Conservation (phyloP, 148 eudicot species). For the Nepenthes mirabilis region DNA sequence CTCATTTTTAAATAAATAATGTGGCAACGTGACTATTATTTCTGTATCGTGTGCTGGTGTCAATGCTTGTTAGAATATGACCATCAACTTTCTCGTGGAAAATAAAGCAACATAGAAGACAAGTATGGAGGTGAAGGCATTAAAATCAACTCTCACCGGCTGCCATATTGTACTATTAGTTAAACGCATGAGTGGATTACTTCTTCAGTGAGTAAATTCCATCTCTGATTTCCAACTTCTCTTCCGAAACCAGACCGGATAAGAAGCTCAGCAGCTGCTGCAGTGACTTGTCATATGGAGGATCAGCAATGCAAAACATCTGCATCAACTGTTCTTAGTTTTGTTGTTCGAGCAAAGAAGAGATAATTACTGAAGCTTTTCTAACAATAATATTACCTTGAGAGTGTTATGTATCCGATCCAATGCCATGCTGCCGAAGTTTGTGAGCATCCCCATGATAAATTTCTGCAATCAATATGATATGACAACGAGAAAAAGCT, state of each 20-base stretch:
- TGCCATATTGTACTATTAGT: no score
- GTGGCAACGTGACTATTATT: no score
- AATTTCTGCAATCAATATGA: slow-evolving; percentile 56
- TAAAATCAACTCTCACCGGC: no score
- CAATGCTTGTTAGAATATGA: no score
- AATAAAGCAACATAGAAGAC: no score
- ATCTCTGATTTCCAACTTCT: slow-evolving; percentile 83
- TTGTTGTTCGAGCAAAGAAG: neutral
- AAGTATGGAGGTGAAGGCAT: no score
- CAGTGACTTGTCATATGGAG: slow-evolving; percentile 85
- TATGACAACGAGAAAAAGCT: neutral
- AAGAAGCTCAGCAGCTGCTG: slow-evolving; percentile 92
- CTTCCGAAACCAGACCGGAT: slow-evolving; percentile 79
- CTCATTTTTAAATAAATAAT: no score
- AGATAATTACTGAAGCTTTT: neutral
- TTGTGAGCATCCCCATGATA: slow-evolving; percentile 90
- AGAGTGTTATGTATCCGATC: slow-evolving; percentile 90
- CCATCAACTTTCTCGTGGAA: no score
- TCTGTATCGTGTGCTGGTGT: no score
- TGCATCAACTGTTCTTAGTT: slow-evolving; percentile 19
- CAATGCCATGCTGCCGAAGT: slow-evolving; percentile 90
- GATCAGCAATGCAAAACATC: slow-evolving; percentile 90
- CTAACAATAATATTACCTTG: slow-evolving; percentile 41
- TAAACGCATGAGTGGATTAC: slow-evolving; percentile 10
- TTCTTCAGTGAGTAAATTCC: slow-evolving; percentile 72